Percentiles rank a stretch among this genome's conserved stretches.
These are phyloP conservation scores for Mycena leptocephala DNA, from an alignment of 768 basidiomycete genomes.

Conservation along the genomic window DNA sequence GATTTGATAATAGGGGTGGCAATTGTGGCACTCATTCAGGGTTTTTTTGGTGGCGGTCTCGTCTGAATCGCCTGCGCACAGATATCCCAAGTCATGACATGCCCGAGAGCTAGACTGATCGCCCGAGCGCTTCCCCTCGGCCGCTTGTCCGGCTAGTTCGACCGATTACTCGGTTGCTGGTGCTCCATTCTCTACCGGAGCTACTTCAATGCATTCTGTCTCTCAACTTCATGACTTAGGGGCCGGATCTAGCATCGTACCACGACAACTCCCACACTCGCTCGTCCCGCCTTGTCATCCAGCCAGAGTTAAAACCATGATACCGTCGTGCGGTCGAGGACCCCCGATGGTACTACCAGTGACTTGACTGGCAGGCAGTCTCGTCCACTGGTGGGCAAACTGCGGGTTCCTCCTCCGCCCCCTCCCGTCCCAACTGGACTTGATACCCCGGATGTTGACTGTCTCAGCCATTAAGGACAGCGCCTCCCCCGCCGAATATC, in stretches of 20 bases:
- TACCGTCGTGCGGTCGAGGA: not conserved
- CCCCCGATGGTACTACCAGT: not conserved
- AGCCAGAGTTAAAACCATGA: not conserved
- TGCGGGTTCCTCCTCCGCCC: not conserved
- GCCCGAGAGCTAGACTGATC: not conserved
- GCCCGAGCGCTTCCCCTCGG: not conserved
- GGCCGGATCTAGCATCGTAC: not conserved
- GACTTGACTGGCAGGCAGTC: not conserved
- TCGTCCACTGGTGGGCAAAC: not conserved
- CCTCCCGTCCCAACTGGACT: not conserved
- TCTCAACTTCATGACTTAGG: conserved; percentile 1
- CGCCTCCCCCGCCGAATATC: conserved; percentile 16
- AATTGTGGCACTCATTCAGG: not conserved
- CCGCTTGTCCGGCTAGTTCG: not conserved
- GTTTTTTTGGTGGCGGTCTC: conserved; percentile 16
- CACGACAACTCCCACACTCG: not conserved
- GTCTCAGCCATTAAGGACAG: conserved; percentile 17
- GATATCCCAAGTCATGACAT: not conserved
- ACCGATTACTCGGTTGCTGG: not conserved
- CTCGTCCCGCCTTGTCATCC: not conserved
- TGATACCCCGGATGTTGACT: conserved; percentile 20
- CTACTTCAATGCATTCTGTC: not conserved
- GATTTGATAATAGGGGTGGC: conserved; percentile 24
- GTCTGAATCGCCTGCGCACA: not conserved
- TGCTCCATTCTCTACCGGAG: not conserved